A percentile compares a stretch with the other conserved stretches of the same genome.
Conservation (phyloP, 2,329 filamentous ascomycete genomes). For the Ophiostoma quercus region DNA sequence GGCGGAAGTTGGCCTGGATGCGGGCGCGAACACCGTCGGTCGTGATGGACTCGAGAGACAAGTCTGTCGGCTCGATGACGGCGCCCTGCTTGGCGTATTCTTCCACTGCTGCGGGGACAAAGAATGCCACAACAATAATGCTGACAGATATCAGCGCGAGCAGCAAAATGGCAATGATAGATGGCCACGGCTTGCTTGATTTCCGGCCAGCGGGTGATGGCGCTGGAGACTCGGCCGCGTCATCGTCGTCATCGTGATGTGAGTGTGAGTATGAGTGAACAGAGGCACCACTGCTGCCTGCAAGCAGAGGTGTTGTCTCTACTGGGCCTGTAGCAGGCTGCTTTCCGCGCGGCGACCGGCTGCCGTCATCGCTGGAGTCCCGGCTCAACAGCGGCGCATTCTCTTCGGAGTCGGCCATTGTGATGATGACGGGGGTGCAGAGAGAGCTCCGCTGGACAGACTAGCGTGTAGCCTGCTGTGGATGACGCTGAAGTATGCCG, state of each 20-base stretch:
- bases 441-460: background rate
- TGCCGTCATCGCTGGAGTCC: conserved; percentile 22
- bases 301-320: conserved; percentile 52
- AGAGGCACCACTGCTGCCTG: conserved; percentile 21
- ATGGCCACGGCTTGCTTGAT: conserved; percentile 63
- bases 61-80: conserved; percentile 73
- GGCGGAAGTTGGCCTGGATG: conserved; percentile 72
- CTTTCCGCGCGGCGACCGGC: conserved; percentile 5
- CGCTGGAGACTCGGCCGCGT: background rate
- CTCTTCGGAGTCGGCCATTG: conserved; percentile 42
- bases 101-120: conserved; percentile 73
- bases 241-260: background rate
- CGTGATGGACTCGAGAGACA: conserved; percentile 84
- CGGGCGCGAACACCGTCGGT: conserved; percentile 69
- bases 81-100: conserved; percentile 80
- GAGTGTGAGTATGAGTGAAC: background rate
- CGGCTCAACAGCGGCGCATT: conserved; percentile 41
- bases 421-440: background rate
- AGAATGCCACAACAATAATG: conserved; percentile 74
- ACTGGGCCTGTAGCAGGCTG: conserved; percentile 21
- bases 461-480: conserved; percentile 15
- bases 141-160: conserved; percentile 58
- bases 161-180: conserved; percentile 64
- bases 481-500: conserved; percentile 2
- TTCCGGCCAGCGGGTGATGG: conserved; percentile 34